Percentiles rank a stretch among this genome's conserved stretches.
phyloP scores from a whole-genome alignment of 768 basidiomycete species.

The Lactifluus subvellereus region DNA sequence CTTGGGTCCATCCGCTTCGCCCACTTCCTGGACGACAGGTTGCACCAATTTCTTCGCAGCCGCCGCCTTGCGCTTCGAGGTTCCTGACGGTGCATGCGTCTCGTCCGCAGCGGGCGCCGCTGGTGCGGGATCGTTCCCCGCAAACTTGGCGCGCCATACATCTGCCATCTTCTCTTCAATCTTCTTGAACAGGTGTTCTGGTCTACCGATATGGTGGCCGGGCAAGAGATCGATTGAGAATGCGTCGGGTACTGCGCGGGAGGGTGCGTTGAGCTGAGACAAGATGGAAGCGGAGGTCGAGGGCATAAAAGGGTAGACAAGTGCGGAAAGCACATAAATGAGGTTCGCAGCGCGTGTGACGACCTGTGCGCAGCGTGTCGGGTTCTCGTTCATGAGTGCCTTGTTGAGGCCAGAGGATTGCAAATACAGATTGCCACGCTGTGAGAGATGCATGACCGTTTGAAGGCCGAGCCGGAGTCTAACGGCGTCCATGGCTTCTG shows the following conservation, averaged over 20 bases:
- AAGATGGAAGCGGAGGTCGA: constrained; percentile 77
- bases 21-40: constrained; percentile 35
- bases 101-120: constrained; percentile 36
- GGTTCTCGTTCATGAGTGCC: constrained; percentile 73
- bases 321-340: constrained; percentile 81
- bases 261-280: constrained; percentile 82
- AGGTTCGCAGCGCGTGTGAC: constrained; percentile 86
- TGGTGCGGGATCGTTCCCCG: constrained; percentile 48
- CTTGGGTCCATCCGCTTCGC: constrained; percentile 48
- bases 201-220: constrained; percentile 79
- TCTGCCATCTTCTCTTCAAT: constrained; percentile 90
- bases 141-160: constrained; percentile 73
- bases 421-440: constrained; percentile 88
- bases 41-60: constrained; percentile 43
- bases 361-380: constrained; percentile 84
- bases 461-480: constrained; percentile 86
- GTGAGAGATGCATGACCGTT: constrained; percentile 84
- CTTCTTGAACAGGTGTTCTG: constrained; percentile 88
- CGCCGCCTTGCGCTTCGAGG: constrained; percentile 48
- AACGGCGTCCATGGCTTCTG: constrained; percentile 83
- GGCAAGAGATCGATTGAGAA: constrained; percentile 78
- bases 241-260: constrained; percentile 67
- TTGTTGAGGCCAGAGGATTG: constrained; percentile 90
- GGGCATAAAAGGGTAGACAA: constrained; percentile 97
- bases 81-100: constrained; percentile 42